phyloP scores from a whole-genome alignment of 768 basidiomycete genomes.

The Agaricus sinodeliciosus region DNA sequence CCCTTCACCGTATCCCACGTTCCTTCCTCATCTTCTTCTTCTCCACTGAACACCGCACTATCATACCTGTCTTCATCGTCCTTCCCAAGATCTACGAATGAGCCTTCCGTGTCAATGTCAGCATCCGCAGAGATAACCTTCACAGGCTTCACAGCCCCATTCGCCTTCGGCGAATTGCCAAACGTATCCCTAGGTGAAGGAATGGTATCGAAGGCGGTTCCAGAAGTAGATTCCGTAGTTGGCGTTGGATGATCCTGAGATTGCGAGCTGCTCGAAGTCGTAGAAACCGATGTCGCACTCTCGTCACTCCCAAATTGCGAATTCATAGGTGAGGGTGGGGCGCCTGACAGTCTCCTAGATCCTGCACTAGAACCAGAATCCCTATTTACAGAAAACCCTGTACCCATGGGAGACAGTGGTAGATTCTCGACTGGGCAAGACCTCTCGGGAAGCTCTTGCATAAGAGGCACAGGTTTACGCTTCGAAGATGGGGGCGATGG shows the following conservation, averaged over 20 bases:
- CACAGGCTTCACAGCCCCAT: constrained; percentile 2
- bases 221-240: constrained; percentile 18
- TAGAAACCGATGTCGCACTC: constrained; percentile 32
- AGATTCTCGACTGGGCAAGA: neutral
- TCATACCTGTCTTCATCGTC: constrained; percentile 17
- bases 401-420: constrained; percentile 7
- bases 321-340: constrained; percentile 41
- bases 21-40: constrained; percentile 16
- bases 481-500: constrained; percentile 1
- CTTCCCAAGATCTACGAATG: constrained; percentile 5
- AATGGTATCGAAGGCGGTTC: constrained; percentile 14
- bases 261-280: constrained; percentile 31
- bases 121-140: neutral
- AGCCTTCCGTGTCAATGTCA: neutral
- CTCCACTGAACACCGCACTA: constrained; percentile 12
- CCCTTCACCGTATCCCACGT: constrained; percentile 13
- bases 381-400: neutral
- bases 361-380: neutral
- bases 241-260: constrained; percentile 36
- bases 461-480: neutral
- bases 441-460: neutral
- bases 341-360: constrained; percentile 12
- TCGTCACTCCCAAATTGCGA: constrained; percentile 42
- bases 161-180: constrained; percentile 22
- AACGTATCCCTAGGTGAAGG: constrained; percentile 30